Evolutionary conservation across 495 filamentous ascomycete genomes (phyloP), one percentile per base, ranked within the genome.

Genomic region (Geoglossum glabrum): DNA sequence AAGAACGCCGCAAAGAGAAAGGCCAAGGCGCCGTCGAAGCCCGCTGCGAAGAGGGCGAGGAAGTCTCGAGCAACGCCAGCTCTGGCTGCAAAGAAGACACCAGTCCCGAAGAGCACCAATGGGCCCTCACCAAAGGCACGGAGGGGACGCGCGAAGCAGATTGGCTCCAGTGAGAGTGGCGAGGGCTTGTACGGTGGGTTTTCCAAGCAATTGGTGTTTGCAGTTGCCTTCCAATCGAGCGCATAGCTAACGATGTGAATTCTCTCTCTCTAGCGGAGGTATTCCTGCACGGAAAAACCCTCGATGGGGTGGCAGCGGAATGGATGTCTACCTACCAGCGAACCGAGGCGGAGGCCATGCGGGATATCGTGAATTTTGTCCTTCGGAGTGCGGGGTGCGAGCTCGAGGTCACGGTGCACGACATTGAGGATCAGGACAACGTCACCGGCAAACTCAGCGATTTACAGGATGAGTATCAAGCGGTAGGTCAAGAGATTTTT

Each of bases 361-460:
- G 81, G 11, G 86, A 94, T 40, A 69, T 98, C 60, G 77, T 98
- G 57, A 97, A 94, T 66, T 89, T 94, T 63, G 80, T 95, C 23
- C 72, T 98, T 3, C 79, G 82, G 65, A 84, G 83, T 56, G 79
- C 89, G 36, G 92, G 92, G 30, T 89, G 89, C 63, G 75, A 86
- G 26, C 70, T 83, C 28, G 74, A 81, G 57, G 77, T 97, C 26
- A 81, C 79, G 11, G 73, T 73, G 11, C 80, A 90, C 60, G 86
- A 96, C 64, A 85, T 92, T 46, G 78, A 79, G 55, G 92, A 98
- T 64, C 80, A 86, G 23, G 93, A 98, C 65, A 82, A 87, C 65
- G 80, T 76, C 40, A 75, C 82, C 0, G 76, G 79, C 57, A 75
- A 74, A 56, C 70, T 97, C 25, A 70, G 70, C 1, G 87, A 97